Evolutionary conservation across 2,329 filamentous ascomycete species (phyloP).

Genomic region (Epichloe uncinata): DNA sequence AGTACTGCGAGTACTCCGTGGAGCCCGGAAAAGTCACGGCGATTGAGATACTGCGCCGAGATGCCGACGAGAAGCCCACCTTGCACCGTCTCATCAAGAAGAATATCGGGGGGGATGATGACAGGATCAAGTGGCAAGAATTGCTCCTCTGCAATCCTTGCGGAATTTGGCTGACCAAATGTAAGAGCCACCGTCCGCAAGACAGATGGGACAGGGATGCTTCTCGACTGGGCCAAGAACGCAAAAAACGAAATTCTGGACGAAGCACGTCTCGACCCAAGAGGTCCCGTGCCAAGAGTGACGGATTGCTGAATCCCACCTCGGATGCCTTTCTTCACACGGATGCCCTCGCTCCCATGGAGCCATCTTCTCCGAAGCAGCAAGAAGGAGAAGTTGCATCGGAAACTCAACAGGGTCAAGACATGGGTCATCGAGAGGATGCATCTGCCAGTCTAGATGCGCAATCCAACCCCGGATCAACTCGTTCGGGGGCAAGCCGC

Average conservation of each 20-base stretch:
- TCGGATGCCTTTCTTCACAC: slow-evolving; percentile 43
- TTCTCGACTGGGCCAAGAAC: slow-evolving; percentile 36
- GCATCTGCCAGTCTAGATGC: slow-evolving; percentile 6
- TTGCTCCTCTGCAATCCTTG: slow-evolving; percentile 87
- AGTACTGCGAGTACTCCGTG: slow-evolving; percentile 56
- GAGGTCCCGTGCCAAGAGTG: slow-evolving; percentile 36
- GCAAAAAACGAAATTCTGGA: slow-evolving; percentile 31
- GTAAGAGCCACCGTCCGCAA: slow-evolving; percentile 67
- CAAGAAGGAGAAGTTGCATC: slow-evolving; percentile 8
- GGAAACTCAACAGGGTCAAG: slow-evolving; percentile 6
- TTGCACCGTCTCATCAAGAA: slow-evolving; percentile 72
- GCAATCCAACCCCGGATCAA: slow-evolving; percentile 27
- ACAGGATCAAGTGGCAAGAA: slow-evolving; percentile 55
- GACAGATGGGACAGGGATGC: slow-evolving; percentile 67
- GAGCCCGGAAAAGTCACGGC: slow-evolving; percentile 62
- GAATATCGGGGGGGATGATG: slow-evolving; percentile 44
- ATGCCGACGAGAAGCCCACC: slow-evolving; percentile 47
- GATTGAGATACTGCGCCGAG: slow-evolving; percentile 52
- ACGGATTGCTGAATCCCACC: slow-evolving; percentile 29
- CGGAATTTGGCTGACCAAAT: slow-evolving; percentile 88
- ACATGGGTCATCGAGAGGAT: not conserved
- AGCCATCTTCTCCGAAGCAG: slow-evolving; percentile 23
- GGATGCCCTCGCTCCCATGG: slow-evolving; percentile 36
- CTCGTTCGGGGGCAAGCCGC: slow-evolving; percentile 40
- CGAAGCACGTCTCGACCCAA: slow-evolving; percentile 29